Percentiles rank a stretch among this genome's conserved stretches.
These are phyloP conservation scores for Diaporthe nobilis DNA, from an alignment of 2,329 filamentous ascomycete species.

Conservation along the genomic window DNA sequence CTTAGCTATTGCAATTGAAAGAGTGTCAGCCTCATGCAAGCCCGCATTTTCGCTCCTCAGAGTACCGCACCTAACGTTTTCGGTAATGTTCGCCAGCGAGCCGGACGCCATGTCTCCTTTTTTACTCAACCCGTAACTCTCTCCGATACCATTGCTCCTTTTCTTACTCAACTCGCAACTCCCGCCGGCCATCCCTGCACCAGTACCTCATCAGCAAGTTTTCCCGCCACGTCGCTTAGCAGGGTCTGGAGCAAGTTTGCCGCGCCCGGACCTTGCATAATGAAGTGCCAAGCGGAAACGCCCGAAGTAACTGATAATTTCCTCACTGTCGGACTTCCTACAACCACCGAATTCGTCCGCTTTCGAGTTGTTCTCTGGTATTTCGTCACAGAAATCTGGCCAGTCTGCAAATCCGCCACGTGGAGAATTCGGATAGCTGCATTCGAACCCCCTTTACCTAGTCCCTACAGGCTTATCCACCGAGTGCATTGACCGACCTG, in stretches of 20 bases:
- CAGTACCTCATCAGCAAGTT: background rate
- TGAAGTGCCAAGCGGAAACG: background rate
- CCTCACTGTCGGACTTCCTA: background rate
- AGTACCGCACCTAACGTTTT: background rate
- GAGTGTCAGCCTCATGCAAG: background rate
- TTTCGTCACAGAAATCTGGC: background rate
- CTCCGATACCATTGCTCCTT: too few relatives aligned
- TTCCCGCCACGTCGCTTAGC: background rate
- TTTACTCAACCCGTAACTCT: too few relatives aligned
- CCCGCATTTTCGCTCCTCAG: background rate
- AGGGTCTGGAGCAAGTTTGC: background rate
- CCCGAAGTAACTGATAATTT: background rate
- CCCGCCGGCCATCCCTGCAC: background rate
- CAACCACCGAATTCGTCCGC: background rate
- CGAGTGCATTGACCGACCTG: background rate
- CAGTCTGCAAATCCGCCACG: background rate
- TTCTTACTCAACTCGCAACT: too few relatives aligned
- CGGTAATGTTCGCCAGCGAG: background rate
- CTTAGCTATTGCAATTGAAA: background rate
- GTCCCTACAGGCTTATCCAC: too few relatives aligned
- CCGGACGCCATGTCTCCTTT: too few relatives aligned
- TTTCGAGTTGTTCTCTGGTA: background rate
- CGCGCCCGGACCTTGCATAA: background rate
- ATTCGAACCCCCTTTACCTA: background rate
- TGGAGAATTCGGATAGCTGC: background rate